Evolutionary conservation across 805 yeast genomes (phyloP).

Genomic region (Lipomyces spencermartinsiae): DNA sequence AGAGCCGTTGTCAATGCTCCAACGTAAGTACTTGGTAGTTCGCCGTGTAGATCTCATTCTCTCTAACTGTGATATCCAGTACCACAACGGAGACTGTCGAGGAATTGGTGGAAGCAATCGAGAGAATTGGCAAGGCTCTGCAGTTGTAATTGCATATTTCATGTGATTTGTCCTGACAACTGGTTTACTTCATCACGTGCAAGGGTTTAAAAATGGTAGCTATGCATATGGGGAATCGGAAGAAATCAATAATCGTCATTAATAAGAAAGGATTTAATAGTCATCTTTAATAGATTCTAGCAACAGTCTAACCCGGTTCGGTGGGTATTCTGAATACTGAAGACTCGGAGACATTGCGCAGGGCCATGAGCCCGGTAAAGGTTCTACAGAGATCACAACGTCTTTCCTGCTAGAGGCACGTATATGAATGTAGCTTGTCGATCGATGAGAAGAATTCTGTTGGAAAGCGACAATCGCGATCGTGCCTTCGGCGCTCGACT

Average conservation of each 20-base stretch:
- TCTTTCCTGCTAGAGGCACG: too few relatives aligned
- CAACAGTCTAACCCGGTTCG: background rate
- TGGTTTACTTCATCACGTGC: background rate
- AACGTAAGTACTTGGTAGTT: conserved; percentile 37
- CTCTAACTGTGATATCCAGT: conserved; percentile 22
- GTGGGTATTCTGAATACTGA: background rate
- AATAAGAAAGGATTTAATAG: too few relatives aligned
- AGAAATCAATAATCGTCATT: background rate
- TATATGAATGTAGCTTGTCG: background rate
- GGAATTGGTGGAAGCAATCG: conserved; percentile 51
- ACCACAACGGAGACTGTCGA: conserved; percentile 56
- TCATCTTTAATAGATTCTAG: too few relatives aligned
- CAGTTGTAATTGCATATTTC: background rate
- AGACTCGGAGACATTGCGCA: background rate
- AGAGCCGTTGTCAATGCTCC: conserved; percentile 86
- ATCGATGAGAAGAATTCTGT: background rate
- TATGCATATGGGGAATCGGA: background rate
- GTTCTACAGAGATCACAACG: too few relatives aligned
- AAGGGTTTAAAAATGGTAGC: background rate
- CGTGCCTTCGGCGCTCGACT: too few relatives aligned
- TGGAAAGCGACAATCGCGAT: background rate
- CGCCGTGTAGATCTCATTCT: background rate
- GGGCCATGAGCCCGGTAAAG: too few relatives aligned
- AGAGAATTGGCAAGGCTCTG: conserved; percentile 47
- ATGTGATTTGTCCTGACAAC: background rate